Conservation (phyloP, 306 rosid species). For the Vigna reflexopilosa region DNA sequence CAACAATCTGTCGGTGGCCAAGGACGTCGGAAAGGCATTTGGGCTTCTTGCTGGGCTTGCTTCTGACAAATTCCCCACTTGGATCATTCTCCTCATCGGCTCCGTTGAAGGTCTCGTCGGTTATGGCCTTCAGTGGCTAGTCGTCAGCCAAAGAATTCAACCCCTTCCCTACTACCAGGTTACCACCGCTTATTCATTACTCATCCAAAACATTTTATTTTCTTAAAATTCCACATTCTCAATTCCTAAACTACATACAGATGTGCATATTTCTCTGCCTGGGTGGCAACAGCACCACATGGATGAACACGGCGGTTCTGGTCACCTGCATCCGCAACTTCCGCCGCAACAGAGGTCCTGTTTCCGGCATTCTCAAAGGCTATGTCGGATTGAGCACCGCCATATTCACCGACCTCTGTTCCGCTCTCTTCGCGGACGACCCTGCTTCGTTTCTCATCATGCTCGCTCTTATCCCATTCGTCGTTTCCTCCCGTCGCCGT, state of each 20-base stretch:
- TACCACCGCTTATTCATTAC: neutral
- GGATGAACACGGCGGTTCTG: slow-evolving; percentile 98
- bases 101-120: slow-evolving; percentile 78
- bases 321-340: slow-evolving; percentile 90
- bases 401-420: slow-evolving; percentile 81
- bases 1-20: slow-evolving; percentile 83
- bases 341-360: slow-evolving; percentile 86
- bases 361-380: slow-evolving; percentile 86
- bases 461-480: slow-evolving; percentile 76
- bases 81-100: slow-evolving; percentile 81
- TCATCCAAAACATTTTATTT: neutral
- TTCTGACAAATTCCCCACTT: slow-evolving; percentile 70
- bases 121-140: slow-evolving; percentile 91
- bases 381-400: slow-evolving; percentile 92
- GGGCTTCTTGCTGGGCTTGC: slow-evolving; percentile 84
- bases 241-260: slow-evolving; percentile 34
- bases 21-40: slow-evolving; percentile 89
- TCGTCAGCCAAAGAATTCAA: slow-evolving; percentile 65
- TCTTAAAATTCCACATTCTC: neutral
- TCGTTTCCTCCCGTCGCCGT: slow-evolving; percentile 56
- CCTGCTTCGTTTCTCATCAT: slow-evolving; percentile 73
- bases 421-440: slow-evolving; percentile 68
- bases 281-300: slow-evolving; percentile 96
- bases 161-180: slow-evolving; percentile 94
- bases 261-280: slow-evolving; percentile 83